Evolutionary conservation across 352 stramenopile species (phyloP).

Genomic region (Phytopythium delawarense): DNA sequence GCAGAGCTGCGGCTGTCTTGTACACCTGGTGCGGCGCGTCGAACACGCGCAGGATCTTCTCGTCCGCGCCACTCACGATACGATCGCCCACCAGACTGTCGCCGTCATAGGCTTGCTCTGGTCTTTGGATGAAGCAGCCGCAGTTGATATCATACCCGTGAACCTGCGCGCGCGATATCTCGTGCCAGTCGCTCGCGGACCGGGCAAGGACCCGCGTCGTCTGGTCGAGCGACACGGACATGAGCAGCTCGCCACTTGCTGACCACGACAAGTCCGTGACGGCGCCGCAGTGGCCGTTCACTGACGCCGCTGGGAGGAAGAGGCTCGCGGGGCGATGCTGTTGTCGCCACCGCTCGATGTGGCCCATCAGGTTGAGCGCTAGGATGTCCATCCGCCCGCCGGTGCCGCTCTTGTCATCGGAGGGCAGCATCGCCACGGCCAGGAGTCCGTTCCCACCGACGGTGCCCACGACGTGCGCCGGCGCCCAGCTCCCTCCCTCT

Average conservation of each 20-base stretch:
- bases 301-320: constrained; percentile 44
- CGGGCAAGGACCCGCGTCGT: constrained; percentile 51
- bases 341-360: constrained; percentile 67
- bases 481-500: constrained; percentile 29
- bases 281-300: constrained; percentile 49
- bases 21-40: constrained; percentile 54
- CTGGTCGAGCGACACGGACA: constrained; percentile 75
- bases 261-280: constrained; percentile 74
- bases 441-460: constrained; percentile 54
- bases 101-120: constrained; percentile 5
- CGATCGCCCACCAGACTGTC: constrained; percentile 11
- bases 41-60: constrained; percentile 82
- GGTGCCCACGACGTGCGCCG: constrained; percentile 51
- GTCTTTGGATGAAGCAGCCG: constrained; percentile 35
- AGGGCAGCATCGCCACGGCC: constrained; percentile 30
- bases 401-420: not conserved
- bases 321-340: constrained; percentile 38
- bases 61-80: constrained; percentile 76
- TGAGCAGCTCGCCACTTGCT: constrained; percentile 48
- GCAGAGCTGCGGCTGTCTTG: constrained; percentile 20
- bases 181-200: constrained; percentile 27
- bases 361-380: constrained; percentile 53
- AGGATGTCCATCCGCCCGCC: constrained; percentile 42
- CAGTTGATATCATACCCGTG: constrained; percentile 84
- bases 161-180: constrained; percentile 76